Evolutionary conservation across 495 filamentous ascomycete species (phyloP), one percentile per base, ranked within the genome.

Genomic region (Beverwykella pulmonaria): DNA sequence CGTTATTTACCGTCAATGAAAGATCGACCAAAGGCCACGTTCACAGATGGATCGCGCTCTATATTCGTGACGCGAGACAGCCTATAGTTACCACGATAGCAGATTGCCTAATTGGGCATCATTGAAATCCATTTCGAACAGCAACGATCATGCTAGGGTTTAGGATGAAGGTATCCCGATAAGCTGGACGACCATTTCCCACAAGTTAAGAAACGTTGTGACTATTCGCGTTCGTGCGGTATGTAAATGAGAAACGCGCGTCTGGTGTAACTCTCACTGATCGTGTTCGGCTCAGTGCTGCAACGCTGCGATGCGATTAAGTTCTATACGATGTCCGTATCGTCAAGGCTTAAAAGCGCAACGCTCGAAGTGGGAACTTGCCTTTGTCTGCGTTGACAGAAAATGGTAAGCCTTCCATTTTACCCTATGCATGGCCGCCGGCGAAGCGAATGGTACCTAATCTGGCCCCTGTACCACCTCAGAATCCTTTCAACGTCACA

Each of bases 371-470:
- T 8, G 52, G 30, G 10, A 32, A 20, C n/a, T 1, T 55, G 8
- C 26, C 52, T 55, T 6, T 26, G 34, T 55, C 25, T 32, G 25
- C n/a, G 29, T 32, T 10, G 15, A 36, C 25, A 6, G n/a, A 26
- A 25, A 29, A 5, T 8, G 25, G 52, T 55, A 36, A 26, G 25
- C 29, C 32, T 34, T 34, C 17, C 20, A 7, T 22, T 23, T 57
- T 22, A 34, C 41, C 54, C 54, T 10, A 41, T 60, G 46, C 26
- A 41, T 17, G 20, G 57, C 26, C 19, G 57, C 23, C 17, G 17
- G 6, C 9, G 39, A 61, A 39, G 59, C 60, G 60, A 63, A 56
- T 63, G 53, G 62, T 53, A 59, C 44, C 6, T 52, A 22, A 65
- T 10, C n/a, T 50, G 12, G 5, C 32, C 17, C 46, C 44, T 61